These are phyloP conservation scores for sorghum (Sorghum bicolor) DNA, from an alignment of 176 grass and related monocot genomes.

Conservation along the genomic window Sorghum_bicolor_NCBIv3 NC_012872.2:37161001-37161500, in stretches of 20 bases:
- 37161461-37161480: too few species aligned
- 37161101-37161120: constrained; percentile 31
- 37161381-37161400: too few species aligned
- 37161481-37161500: too few species aligned
- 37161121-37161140: not conserved
- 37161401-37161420: too few species aligned
- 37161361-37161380: too few species aligned
- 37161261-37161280: not conserved
- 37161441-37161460: too few species aligned
- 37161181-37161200: not conserved
- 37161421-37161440: too few species aligned
- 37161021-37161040: constrained; percentile 74
- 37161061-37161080: constrained; percentile 82
- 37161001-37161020: constrained; percentile 29
- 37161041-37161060: constrained; percentile 84
- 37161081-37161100: constrained; percentile 60
- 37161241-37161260: not conserved
- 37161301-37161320: not conserved
- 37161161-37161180: not conserved
- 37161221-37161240: not conserved
- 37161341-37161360: not conserved
- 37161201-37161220: not conserved
- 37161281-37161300: too few species aligned
- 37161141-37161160: not conserved
- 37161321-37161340: not conserved